Conservation (phyloP, 495 filamentous ascomycete genomes). For the Pseudevernia furfuracea region DNA sequence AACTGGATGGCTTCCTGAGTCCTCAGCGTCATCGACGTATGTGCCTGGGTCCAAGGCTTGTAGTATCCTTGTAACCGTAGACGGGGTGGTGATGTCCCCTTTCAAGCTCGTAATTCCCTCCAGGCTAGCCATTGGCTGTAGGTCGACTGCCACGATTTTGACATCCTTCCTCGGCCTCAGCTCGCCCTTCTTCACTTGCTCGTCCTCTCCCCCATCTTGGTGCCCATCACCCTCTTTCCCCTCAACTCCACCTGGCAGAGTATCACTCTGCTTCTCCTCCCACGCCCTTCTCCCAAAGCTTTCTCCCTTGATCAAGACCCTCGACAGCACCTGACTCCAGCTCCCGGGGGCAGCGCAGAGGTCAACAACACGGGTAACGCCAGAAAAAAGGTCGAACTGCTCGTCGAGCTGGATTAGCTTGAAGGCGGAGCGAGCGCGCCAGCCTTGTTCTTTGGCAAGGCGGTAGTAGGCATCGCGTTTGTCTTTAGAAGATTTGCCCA, state of each 20-base stretch:
- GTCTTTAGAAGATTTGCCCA: conserved; percentile 98
- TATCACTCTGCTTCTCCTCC: conserved; percentile 64
- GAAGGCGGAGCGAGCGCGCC: conserved; percentile 92
- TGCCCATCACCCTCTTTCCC: conserved; percentile 21
- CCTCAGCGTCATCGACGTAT: conserved; percentile 31
- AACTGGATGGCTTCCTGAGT: conserved; percentile 54
- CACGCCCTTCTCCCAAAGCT: conserved; percentile 76
- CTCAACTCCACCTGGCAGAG: conserved; percentile 29
- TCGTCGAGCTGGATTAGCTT: conserved; percentile 95
- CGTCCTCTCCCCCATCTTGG: conserved; percentile 28
- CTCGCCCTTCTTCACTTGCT: conserved; percentile 24
- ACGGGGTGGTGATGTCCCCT: conserved; percentile 95
- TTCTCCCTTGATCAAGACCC: conserved; percentile 86
- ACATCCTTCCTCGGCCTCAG: conserved; percentile 61
- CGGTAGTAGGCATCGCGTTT: conserved; percentile 98
- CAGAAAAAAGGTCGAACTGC: conserved; percentile 86
- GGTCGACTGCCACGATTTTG: conserved; percentile 89
- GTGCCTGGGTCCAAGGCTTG: conserved; percentile 73
- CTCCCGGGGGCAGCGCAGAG: conserved; percentile 92
- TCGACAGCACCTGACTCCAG: conserved; percentile 92
- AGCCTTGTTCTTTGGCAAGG: conserved; percentile 96
- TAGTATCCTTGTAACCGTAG: conserved; percentile 81
- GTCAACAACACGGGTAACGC: conserved; percentile 88
- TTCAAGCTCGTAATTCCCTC: conserved; percentile 84
- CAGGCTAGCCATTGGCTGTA: conserved; percentile 90